Evolutionary conservation across 345 rosid genomes (phyloP), one percentile per base, ranked within the genome.

Genomic region (Eucalyptus paniculata): DNA sequence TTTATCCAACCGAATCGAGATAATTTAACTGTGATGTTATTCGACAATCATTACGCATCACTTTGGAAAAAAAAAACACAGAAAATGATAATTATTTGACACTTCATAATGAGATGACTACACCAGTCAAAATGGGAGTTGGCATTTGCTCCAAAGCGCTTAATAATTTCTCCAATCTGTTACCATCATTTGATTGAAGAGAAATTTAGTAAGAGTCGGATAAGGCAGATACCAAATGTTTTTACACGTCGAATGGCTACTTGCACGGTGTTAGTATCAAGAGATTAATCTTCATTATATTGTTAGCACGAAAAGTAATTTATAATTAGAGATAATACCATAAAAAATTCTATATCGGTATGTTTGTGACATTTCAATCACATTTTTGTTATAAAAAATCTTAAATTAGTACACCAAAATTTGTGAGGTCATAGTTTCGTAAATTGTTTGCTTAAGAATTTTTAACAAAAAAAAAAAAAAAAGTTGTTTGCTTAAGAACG

Each of bases 261-360:
- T n/a, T n/a, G 34, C 37, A 4, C 6, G 6, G 19, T 10, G 1
- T 37, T 0, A 10, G 44, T 3, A 5, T 8, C 5, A 72, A 72
- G 1, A 72, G 14, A 72, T 34, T 34, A 21, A 56, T 56, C 0
- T 67, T 67, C 24, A 0, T n/a, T 8, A n/a, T 15, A 65, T 65
- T 0, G 6, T n/a, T 32, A n/a, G 16, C 21, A 32, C 34, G 40
- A 9, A 8, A 67, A 15, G 40, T 69, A 34, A 69, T 69, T 69
- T 17, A 34, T 34, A 18, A 34, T 9, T 17, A 8, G 12, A 40
- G 16, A 37, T 0, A 14, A 11, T 21, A 23, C 9, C 12, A 19
- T 4, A 13, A 77, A 37, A 72, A 37, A 37, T 3, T 23, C 0
- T 2, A 10, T 37, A 77, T 3, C 5, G 0, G 0, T 21, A 19